A percentile compares a stretch with the other conserved stretches of the same genome.
Evolutionary conservation across 352 stramenopile genomes (phyloP).

Genomic region (Phytophthora sojae): DNA sequence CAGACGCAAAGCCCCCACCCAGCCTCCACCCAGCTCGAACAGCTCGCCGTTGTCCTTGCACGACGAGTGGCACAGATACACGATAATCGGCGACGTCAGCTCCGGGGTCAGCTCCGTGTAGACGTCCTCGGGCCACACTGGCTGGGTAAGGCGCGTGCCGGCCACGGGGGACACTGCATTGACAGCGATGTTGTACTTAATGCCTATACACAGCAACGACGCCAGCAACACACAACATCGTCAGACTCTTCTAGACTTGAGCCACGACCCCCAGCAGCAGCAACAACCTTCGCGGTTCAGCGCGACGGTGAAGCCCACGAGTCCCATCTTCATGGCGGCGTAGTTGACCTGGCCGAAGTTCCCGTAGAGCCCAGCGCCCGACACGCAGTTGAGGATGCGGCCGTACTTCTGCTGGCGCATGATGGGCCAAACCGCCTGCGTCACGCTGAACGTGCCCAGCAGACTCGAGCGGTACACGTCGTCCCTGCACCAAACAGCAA

Average conservation of each 20-base stretch:
- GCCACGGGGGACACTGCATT: constrained; percentile 78
- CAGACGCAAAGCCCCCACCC: constrained; percentile 69
- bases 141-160: constrained; percentile 68
- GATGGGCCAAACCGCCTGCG: constrained; percentile 70
- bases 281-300: constrained; percentile 69
- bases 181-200: constrained; percentile 82
- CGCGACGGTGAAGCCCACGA: constrained; percentile 73
- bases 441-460: constrained; percentile 67
- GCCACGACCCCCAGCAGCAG: neutral
- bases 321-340: constrained; percentile 77
- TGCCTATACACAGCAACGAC: constrained; percentile 35
- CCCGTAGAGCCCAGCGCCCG: constrained; percentile 69
- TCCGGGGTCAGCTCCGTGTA: constrained; percentile 65
- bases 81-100: constrained; percentile 68
- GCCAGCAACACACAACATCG: neutral
- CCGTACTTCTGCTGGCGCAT: constrained; percentile 81
- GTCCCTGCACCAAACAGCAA: constrained; percentile 46
- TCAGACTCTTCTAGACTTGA: neutral
- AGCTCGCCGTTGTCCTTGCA: constrained; percentile 63
- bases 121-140: constrained; percentile 71
- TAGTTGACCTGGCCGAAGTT: constrained; percentile 88
- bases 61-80: constrained; percentile 67
- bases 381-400: constrained; percentile 78
- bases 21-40: constrained; percentile 72
- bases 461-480: constrained; percentile 67